A percentile compares a stretch with the other conserved stretches of the same genome.
phyloP scores from a whole-genome alignment of 768 basidiomycete genomes.

The Boletus sp. region DNA sequence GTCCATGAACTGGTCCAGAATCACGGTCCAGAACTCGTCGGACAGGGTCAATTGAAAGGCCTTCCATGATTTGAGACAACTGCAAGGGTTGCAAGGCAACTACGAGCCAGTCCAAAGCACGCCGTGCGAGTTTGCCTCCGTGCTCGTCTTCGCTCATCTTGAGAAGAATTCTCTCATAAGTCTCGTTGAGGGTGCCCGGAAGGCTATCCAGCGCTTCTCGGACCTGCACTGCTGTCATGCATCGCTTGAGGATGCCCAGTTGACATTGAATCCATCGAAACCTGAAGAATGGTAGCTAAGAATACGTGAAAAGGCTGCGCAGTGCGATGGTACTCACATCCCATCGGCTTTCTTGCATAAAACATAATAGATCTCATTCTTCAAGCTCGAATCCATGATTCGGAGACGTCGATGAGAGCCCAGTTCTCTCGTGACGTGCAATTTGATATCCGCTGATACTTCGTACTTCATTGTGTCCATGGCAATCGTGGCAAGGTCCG shows the following conservation, averaged over 20 bases:
- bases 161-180: conserved; percentile 4
- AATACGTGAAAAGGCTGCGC: too few species aligned
- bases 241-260: not conserved
- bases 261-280: conserved; percentile 20
- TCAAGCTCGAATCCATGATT: too few species aligned
- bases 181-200: conserved; percentile 4
- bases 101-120: conserved; percentile 12
- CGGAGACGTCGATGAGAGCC: too few species aligned
- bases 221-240: not conserved
- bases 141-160: not conserved
- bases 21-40: not conserved
- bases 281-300: not conserved
- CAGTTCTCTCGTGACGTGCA: too few species aligned
- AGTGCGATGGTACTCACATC: too few species aligned
- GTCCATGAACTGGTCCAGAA: not conserved
- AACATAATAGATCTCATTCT: too few species aligned
- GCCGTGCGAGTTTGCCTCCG: not conserved
- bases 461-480: too few species aligned
- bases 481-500: too few species aligned
- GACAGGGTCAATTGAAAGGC: not conserved
- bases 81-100: conserved; percentile 4
- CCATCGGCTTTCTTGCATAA: too few species aligned
- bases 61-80: conserved; percentile 9
- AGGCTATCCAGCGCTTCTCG: conserved; percentile 1
- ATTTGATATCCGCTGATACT: too few species aligned